Evolutionary conservation across 2,329 filamentous ascomycete genomes (phyloP).

Genomic region (Ceratocystis lukuohia): DNA sequence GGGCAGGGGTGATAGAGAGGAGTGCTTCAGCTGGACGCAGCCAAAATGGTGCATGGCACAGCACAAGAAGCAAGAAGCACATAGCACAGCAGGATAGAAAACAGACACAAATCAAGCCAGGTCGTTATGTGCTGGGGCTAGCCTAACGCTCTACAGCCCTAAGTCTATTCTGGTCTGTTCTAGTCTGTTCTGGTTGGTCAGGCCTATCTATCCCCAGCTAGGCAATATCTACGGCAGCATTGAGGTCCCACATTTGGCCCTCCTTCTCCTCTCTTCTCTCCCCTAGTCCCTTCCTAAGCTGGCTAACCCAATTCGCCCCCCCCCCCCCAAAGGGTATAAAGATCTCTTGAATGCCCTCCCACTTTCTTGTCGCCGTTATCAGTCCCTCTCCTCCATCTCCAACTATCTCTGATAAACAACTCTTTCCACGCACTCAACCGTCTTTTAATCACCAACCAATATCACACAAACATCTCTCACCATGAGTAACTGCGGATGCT

Average conservation of each 20-base stretch:
- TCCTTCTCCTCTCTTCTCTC: background rate
- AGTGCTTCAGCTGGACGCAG: background rate
- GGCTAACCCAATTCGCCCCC: background rate
- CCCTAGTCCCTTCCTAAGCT: background rate
- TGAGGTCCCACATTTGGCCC: background rate
- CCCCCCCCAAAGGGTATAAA: background rate
- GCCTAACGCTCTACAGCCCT: too few relatives aligned
- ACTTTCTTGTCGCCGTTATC: background rate
- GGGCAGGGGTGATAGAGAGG: background rate
- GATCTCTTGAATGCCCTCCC: background rate
- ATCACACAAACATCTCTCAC: slow-evolving; percentile 7
- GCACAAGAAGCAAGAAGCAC: background rate
- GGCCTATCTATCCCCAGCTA: background rate
- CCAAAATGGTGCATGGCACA: too few relatives aligned
- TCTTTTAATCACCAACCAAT: background rate
- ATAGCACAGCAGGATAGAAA: background rate
- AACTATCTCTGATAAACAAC: background rate
- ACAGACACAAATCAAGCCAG: background rate
- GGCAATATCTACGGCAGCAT: background rate
- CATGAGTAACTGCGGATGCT: slow-evolving; percentile 16
- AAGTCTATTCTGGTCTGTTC: background rate
- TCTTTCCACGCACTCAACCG: background rate
- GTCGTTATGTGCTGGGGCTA: too few relatives aligned
- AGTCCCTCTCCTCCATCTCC: background rate
- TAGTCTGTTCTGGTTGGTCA: background rate